Evolutionary conservation across 2,329 filamentous ascomycete genomes (phyloP), one percentile per base, ranked within the genome.

Genomic region (Pestalotiopsis sp.): DNA sequence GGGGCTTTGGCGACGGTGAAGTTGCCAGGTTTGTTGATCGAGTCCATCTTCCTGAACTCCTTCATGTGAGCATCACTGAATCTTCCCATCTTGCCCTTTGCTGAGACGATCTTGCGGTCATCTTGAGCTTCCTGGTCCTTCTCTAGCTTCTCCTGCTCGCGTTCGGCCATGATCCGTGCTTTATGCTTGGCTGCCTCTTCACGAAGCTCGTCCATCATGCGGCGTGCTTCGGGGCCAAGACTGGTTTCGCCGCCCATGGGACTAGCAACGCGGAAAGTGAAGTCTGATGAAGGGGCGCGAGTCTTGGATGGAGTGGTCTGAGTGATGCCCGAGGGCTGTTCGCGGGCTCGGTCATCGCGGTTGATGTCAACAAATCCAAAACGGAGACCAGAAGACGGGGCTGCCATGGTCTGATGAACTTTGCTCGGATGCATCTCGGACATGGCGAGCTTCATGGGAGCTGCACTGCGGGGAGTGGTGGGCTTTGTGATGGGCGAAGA

Each of bases 21-120:
- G 17, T 91, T 88, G 11, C 94, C 97, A 9, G 94, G 86, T 77
- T 98, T 94, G 57, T 89, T 93, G 75, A 98, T 98, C 1, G 94
- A 98, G 77, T 97, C 94, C 95, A 98, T 98, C 84, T 97, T 98
- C 81, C 93, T 93, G 82, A 98, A 98, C 75, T 95, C 88, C 63
- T 91, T 89, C 88, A 93, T 92, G 78, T 98, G 95, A 48, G 88
- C 90, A 70, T 94, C 91, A 77, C 93, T 97, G 81, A 91, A 98
- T 59, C 95, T 91, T 62, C 90, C 84, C 64, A 89, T 86, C 77
- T 91, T 94, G 72, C 93, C 90, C 81, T 91, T 97, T 13, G 94
- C 89, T 72, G 89, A 89, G 6, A 92, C 94, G 75, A 97, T 92
- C 78, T 90, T 93, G 71, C 95, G 91, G 48, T 80, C 81, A 17